A percentile compares a stretch with the other conserved stretches of the same genome.
phyloP scores from a whole-genome alignment of 768 basidiomycete species.

The Panellus pusillus region DNA sequence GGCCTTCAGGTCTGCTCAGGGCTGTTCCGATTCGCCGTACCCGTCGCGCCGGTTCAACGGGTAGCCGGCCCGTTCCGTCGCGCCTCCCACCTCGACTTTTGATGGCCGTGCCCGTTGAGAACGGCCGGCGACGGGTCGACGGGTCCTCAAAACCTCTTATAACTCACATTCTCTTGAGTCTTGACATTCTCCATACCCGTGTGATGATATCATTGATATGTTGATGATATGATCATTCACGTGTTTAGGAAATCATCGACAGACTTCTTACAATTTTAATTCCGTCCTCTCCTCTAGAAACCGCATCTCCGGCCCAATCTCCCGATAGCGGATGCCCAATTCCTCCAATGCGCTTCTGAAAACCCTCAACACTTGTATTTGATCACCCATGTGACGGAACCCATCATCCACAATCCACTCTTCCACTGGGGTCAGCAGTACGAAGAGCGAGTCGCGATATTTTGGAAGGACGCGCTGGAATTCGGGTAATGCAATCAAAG shows the following conservation, averaged over 20 bases:
- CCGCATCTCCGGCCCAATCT: conserved; percentile 46
- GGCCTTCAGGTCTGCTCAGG: no score
- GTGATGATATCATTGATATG: no score
- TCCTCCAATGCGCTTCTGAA: conserved; percentile 42
- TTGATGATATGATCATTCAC: no score
- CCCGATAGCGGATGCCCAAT: conserved; percentile 43
- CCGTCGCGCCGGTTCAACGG: no score
- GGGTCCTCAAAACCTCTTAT: no score
- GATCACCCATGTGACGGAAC: conserved; percentile 54
- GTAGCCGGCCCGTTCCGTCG: no score
- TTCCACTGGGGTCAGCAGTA: conserved; percentile 53
- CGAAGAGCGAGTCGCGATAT: conserved; percentile 49
- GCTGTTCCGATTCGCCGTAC: no score
- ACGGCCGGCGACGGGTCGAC: no score
- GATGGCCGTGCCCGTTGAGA: no score
- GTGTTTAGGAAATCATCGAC: neutral
- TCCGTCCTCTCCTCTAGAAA: conserved; percentile 39
- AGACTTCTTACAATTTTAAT: conserved; percentile 8
- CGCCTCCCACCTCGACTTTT: no score
- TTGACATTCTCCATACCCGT: no score
- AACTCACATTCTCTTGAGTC: no score
- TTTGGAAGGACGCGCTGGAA: conserved; percentile 43
- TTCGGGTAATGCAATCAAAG: conserved; percentile 34
- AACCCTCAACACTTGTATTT: conserved; percentile 36
- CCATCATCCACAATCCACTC: conserved; percentile 70